These are phyloP conservation scores for Triticum turgidum DNA, from an alignment of 176 grass and related monocot genomes.

Conservation along the genomic window DNA sequence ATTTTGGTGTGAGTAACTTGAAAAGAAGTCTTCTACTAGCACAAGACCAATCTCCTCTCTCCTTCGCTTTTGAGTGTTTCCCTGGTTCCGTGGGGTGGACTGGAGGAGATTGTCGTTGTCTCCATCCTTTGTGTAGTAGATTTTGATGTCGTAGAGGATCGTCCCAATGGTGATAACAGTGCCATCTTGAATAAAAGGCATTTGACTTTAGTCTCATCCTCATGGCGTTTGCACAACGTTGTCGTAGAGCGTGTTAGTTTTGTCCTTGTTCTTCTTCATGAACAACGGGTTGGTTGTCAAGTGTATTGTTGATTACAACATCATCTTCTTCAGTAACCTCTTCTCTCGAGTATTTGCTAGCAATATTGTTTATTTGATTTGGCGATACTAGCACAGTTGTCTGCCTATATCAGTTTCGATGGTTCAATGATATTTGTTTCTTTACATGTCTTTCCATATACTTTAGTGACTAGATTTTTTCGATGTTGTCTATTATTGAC, in stretches of 20 bases:
- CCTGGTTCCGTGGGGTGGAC: no score
- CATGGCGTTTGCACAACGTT: not conserved
- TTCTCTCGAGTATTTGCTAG: not conserved
- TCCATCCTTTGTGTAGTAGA: no score
- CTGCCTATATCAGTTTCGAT: not conserved
- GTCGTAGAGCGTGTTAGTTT: not conserved
- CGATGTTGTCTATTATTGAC: not conserved
- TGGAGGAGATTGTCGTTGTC: no score
- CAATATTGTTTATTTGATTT: not conserved
- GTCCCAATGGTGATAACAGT: not conserved
- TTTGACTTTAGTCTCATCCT: not conserved
- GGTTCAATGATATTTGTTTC: not conserved
- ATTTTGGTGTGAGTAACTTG: no score
- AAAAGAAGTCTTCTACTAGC: no score
- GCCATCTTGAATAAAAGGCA: not conserved
- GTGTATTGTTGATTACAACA: not conserved
- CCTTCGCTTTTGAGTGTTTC: no score
- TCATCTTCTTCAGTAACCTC: not conserved
- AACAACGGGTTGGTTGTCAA: not conserved
- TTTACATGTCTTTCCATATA: not conserved
- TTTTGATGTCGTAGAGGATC: not conserved
- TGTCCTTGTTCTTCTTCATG: not conserved
- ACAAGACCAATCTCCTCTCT: no score
- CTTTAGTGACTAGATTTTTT: not conserved
- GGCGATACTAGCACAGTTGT: not conserved